phyloP scores from a whole-genome alignment of 2,329 filamentous ascomycete genomes.

The Neofusicoccum kwambonambiense region DNA sequence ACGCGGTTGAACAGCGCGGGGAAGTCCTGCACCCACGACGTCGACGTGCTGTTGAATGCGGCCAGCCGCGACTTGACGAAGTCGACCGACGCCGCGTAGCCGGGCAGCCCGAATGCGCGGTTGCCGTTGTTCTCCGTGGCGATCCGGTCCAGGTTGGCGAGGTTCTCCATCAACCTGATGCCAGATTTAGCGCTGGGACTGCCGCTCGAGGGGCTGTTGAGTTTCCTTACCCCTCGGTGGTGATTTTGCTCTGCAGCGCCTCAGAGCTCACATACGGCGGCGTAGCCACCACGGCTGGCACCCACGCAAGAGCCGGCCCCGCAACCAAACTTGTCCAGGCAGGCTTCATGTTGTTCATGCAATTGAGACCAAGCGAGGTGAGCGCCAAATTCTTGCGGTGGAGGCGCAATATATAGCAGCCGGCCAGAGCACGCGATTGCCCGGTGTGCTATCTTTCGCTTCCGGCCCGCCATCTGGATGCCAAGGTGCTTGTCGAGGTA shows the following conservation, averaged over 20 bases:
- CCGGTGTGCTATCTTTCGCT: neutral
- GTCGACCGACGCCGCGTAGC: conserved; percentile 59
- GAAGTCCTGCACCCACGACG: conserved; percentile 52
- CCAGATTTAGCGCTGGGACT: neutral
- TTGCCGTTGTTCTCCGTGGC: conserved; percentile 57
- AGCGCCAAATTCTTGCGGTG: neutral
- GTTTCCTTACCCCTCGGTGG: conserved; percentile 34
- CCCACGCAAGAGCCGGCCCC: neutral
- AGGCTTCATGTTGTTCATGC: neutral
- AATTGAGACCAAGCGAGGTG: neutral
- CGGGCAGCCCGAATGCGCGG: conserved; percentile 59
- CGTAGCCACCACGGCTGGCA: neutral
- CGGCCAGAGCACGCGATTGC: neutral
- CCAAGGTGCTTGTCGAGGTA: neutral
- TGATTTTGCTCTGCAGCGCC: conserved; percentile 43
- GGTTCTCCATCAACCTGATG: conserved; percentile 52
- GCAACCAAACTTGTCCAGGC: neutral
- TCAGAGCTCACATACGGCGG: conserved; percentile 35
- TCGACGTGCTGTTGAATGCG: conserved; percentile 35
- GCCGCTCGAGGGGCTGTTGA: neutral
- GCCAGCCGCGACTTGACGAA: conserved; percentile 54
- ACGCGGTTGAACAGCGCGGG: conserved; percentile 45
- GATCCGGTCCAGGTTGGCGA: conserved; percentile 57
- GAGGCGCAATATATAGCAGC: neutral
- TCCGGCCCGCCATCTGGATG: neutral